Percentiles rank a stretch among this genome's conserved stretches.
phyloP scores from a whole-genome alignment of 352 stramenopile genomes.

The Aphanomyces invadans region DNA sequence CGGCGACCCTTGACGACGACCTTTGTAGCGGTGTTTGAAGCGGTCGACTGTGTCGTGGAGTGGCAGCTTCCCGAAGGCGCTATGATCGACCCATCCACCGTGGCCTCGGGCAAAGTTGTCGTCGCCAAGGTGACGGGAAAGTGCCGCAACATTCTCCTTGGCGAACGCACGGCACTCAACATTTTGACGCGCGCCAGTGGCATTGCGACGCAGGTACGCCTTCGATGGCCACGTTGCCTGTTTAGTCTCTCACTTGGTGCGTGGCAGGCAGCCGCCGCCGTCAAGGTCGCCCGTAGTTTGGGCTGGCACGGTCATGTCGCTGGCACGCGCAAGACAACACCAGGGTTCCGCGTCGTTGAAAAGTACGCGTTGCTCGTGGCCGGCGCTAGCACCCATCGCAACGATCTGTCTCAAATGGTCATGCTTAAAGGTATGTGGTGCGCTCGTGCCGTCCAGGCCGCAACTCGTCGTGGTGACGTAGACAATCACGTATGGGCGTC shows the following conservation, averaged over 20 bases:
- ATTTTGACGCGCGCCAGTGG: constrained; percentile 93
- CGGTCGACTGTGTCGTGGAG: constrained; percentile 86
- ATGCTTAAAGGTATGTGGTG: constrained; percentile 92
- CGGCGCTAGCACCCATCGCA: constrained; percentile 88
- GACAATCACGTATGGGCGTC: constrained; percentile 98
- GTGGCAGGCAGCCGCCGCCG: constrained; percentile 37
- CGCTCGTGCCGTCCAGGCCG: neutral
- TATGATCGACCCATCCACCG: constrained; percentile 37
- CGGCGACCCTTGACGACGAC: neutral
- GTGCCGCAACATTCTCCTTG: constrained; percentile 90
- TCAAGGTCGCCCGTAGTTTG: constrained; percentile 52
- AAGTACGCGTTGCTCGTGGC: constrained; percentile 98
- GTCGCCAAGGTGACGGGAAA: constrained; percentile 93
- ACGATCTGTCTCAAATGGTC: constrained; percentile 98
- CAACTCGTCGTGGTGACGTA: constrained; percentile 10
- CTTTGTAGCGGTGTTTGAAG: constrained; percentile 83
- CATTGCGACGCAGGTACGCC: constrained; percentile 79
- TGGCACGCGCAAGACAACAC: constrained; percentile 97
- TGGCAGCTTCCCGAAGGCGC: constrained; percentile 83
- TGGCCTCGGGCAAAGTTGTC: constrained; percentile 69
- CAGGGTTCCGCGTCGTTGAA: constrained; percentile 96
- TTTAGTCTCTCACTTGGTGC: too few relatives aligned
- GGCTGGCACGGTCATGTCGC: constrained; percentile 92
- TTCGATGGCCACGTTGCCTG: neutral
- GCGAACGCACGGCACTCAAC: constrained; percentile 96